A percentile compares a stretch with the other conserved stretches of the same genome.
These are phyloP conservation scores for Irpex sp. DNA, from an alignment of 1,284 basidiomycete species.

Conservation along the genomic window DNA sequence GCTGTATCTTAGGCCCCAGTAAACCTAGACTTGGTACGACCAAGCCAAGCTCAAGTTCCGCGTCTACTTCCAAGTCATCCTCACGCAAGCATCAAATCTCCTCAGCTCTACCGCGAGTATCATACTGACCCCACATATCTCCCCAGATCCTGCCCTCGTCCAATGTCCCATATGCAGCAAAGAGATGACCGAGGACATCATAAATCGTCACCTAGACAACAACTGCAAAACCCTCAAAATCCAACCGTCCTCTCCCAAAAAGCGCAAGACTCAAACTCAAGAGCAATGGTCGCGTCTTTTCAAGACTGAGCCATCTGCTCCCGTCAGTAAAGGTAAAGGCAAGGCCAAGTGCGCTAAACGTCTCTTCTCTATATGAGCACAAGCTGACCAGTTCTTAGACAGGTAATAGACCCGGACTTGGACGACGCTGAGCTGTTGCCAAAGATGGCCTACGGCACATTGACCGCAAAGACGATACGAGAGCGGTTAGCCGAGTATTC, in stretches of 20 bases:
- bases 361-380: not conserved
- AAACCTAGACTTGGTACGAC: constrained; percentile 28
- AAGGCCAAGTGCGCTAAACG: constrained; percentile 39
- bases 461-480: constrained; percentile 59
- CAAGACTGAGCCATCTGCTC: constrained; percentile 17
- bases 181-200: constrained; percentile 37
- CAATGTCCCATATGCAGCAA: constrained; percentile 56
- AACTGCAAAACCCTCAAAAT: constrained; percentile 34
- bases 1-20: constrained; percentile 18
- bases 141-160: not conserved
- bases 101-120: too few relatives aligned
- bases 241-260: not conserved
- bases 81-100: not conserved
- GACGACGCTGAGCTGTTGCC: constrained; percentile 46
- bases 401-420: constrained; percentile 20
- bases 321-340: constrained; percentile 29
- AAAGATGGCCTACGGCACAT: constrained; percentile 59
- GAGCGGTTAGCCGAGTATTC: constrained; percentile 53
- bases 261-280: constrained; percentile 28
- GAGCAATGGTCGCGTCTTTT: constrained; percentile 52
- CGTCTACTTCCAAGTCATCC: not conserved
- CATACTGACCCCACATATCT: not conserved
- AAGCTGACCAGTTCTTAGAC: not conserved
- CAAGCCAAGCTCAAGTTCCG: not conserved
- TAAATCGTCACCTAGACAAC: constrained; percentile 63